These are phyloP conservation scores for Sphagnum contortum DNA, from an alignment of 225 moss, liverwort and hornwort species.

Conservation along the genomic window DNA sequence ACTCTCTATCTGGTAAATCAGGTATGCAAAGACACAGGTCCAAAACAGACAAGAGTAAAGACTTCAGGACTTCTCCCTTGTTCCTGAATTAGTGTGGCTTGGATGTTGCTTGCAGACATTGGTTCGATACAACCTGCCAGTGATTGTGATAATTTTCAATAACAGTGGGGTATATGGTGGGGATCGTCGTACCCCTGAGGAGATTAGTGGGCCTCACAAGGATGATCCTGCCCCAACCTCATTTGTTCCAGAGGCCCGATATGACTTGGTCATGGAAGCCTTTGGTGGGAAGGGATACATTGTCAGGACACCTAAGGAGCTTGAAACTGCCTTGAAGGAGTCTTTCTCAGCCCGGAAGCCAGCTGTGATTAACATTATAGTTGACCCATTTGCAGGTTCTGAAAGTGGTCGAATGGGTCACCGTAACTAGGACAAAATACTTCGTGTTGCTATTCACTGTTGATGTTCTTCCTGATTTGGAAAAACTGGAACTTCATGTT, in stretches of 20 bases:
- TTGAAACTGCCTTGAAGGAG: slow-evolving; percentile 57
- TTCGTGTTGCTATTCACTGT: no score
- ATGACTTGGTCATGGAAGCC: slow-evolving; percentile 89
- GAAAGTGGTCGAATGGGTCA: slow-evolving; percentile 99
- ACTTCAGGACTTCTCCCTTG: no score
- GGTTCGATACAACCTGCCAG: slow-evolving; percentile 84
- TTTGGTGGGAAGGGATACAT: slow-evolving; percentile 93
- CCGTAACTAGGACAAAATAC: slow-evolving; percentile 36
- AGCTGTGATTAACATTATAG: slow-evolving; percentile 81
- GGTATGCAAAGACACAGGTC: no score
- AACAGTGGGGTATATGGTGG: slow-evolving; percentile 98
- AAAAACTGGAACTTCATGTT: no score
- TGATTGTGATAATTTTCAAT: slow-evolving; percentile 93
- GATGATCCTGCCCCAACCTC: slow-evolving; percentile 93
- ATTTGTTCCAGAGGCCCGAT: slow-evolving; percentile 94
- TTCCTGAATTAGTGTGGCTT: no score
- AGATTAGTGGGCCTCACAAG: slow-evolving; percentile 64
- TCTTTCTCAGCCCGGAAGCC: slow-evolving; percentile 75
- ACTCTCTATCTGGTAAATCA: no score
- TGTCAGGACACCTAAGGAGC: slow-evolving; percentile 76
- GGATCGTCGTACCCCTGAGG: slow-evolving; percentile 77
- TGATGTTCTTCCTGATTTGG: no score
- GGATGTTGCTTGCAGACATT: slow-evolving; percentile 54
- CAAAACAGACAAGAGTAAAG: no score
- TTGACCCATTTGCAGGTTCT: slow-evolving; percentile 89